Conservation (phyloP, 257 asterid species). For the Sherardia arvensis region DNA sequence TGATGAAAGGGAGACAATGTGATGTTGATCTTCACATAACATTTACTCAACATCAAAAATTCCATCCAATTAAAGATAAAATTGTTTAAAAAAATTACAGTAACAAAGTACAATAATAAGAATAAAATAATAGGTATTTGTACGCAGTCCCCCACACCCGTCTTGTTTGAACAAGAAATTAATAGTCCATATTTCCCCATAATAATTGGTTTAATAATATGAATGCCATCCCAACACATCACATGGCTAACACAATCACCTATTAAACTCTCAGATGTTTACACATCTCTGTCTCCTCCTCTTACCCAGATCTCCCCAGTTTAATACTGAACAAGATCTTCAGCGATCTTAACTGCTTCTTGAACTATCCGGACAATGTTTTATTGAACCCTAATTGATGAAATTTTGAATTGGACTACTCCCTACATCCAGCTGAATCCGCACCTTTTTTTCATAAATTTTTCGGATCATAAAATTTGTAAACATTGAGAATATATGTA, state of each 20-base stretch:
- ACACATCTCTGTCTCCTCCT: neutral
- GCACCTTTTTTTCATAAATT: too few relatives aligned
- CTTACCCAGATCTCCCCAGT: neutral
- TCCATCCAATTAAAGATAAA: constrained; percentile 2
- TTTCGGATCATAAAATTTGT: too few relatives aligned
- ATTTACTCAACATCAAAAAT: neutral
- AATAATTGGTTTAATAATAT: constrained; percentile 32
- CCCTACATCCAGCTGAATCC: too few relatives aligned
- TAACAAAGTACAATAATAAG: neutral
- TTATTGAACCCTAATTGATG: too few relatives aligned
- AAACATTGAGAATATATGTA: too few relatives aligned
- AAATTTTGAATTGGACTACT: too few relatives aligned
- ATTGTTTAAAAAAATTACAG: neutral
- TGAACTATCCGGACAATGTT: neutral
- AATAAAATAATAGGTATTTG: constrained; percentile 6
- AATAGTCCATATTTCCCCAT: constrained; percentile 28
- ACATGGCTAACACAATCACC: constrained; percentile 47
- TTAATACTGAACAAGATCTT: constrained; percentile 1
- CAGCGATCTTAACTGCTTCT: neutral
- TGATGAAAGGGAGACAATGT: neutral
- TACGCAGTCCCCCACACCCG: constrained; percentile 32
- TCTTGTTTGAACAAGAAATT: constrained; percentile 30
- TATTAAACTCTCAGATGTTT: constrained; percentile 14
- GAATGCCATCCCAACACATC: constrained; percentile 34
- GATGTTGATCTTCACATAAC: neutral